Conservation (phyloP, 2,329 filamentous ascomycete species). For the Exophiala oligosperma region DNA sequence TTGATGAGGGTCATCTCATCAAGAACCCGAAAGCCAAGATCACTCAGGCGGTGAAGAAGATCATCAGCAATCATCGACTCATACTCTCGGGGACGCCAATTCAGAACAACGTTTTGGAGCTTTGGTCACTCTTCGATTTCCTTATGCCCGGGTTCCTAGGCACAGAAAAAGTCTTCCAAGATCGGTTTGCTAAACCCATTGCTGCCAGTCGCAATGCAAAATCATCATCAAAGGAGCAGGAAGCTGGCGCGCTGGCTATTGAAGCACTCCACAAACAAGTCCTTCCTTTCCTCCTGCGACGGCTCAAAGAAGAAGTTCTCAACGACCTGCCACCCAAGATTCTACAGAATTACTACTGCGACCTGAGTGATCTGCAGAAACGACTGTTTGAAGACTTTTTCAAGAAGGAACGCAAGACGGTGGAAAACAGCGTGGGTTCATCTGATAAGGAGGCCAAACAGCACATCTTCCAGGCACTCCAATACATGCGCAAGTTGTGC, state of each 20-base stretch:
- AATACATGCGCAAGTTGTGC: constrained; percentile 99
- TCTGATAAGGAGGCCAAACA: constrained; percentile 93
- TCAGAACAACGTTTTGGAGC: constrained; percentile 93
- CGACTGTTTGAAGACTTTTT: constrained; percentile 96
- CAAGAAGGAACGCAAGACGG: constrained; percentile 86
- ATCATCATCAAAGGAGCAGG: constrained; percentile 96
- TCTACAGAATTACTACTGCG: constrained; percentile 98
- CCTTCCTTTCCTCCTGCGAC: constrained; percentile 89
- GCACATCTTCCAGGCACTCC: constrained; percentile 97
- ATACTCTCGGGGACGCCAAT: constrained; percentile 97
- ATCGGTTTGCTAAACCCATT: constrained; percentile 92
- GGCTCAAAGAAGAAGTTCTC: constrained; percentile 95
- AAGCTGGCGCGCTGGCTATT: constrained; percentile 91
- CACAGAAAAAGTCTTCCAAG: constrained; percentile 93
- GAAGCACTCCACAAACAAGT: constrained; percentile 99
- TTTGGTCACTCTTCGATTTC: constrained; percentile 98
- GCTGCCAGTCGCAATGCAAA: constrained; percentile 93
- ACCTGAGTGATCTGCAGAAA: constrained; percentile 90
- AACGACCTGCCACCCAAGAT: constrained; percentile 98
- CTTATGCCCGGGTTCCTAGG: constrained; percentile 98
- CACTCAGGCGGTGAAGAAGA: constrained; percentile 84
- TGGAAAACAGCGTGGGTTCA: constrained; percentile 78
- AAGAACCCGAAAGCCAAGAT: constrained; percentile 99
- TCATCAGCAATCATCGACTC: constrained; percentile 88
- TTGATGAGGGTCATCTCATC: constrained; percentile 97